phyloP scores from a whole-genome alignment of 2,329 filamentous ascomycete species.

The Colletotrichum abscissum region DNA sequence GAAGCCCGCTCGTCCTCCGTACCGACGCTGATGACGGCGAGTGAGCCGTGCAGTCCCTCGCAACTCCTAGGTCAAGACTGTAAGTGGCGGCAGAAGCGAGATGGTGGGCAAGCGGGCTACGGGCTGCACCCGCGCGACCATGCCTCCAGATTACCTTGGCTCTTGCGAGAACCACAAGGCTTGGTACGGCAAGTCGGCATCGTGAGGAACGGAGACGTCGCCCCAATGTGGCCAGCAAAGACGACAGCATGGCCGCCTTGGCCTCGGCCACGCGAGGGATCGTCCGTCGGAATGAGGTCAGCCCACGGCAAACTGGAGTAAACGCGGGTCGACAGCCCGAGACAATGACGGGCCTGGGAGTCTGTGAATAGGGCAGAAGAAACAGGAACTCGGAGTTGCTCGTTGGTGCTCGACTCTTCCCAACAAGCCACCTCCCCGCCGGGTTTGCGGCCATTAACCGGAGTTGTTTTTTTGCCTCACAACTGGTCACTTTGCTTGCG shows the following conservation, averaged over 20 bases:
- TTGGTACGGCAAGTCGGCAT: slow-evolving; percentile 35
- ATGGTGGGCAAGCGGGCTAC: slow-evolving; percentile 17
- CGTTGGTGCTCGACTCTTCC: background rate
- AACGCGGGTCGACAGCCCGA: background rate
- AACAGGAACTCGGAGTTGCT: slow-evolving; percentile 3
- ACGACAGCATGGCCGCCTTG: slow-evolving; percentile 17
- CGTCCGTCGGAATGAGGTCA: background rate
- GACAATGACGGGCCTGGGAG: slow-evolving; percentile 2
- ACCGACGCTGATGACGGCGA: background rate
- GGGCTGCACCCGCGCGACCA: slow-evolving; percentile 9
- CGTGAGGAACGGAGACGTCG: slow-evolving; percentile 15
- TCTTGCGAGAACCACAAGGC: slow-evolving; percentile 13
- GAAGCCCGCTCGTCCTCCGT: background rate
- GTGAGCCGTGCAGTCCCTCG: background rate
- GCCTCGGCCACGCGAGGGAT: background rate
- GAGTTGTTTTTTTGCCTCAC: background rate
- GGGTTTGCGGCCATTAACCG: background rate
- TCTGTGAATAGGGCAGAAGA: background rate
- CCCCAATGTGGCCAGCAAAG: slow-evolving; percentile 23
- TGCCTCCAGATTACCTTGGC: slow-evolving; percentile 4
- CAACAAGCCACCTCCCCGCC: slow-evolving; percentile 12
- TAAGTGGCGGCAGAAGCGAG: slow-evolving; percentile 14
- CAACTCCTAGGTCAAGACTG: background rate
- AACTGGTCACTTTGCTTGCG: background rate
- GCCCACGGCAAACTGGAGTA: background rate